Evolutionary conservation across 2,329 filamentous ascomycete species (phyloP).

Genomic region (Stachybotrys chartarum): DNA sequence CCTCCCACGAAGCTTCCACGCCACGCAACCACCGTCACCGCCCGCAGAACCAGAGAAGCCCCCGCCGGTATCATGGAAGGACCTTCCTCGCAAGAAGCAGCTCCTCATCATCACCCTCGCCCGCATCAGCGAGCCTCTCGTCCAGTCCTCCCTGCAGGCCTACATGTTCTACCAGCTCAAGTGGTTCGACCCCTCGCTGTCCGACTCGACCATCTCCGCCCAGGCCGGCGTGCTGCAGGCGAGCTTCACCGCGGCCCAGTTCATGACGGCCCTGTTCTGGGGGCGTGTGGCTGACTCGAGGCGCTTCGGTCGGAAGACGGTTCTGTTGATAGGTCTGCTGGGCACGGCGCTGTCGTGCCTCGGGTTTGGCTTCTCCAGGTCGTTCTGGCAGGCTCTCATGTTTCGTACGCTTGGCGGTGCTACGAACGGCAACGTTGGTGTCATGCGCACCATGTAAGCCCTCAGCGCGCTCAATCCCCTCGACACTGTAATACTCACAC

Average conservation of each 20-base stretch:
- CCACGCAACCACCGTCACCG: not conserved
- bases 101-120: constrained; percentile 71
- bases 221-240: constrained; percentile 75
- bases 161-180: constrained; percentile 89
- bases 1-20: constrained; percentile 1
- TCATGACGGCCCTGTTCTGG: constrained; percentile 77
- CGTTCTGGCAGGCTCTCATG: constrained; percentile 64
- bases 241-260: constrained; percentile 75
- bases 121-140: constrained; percentile 73
- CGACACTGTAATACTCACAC: not conserved
- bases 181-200: constrained; percentile 55
- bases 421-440: constrained; percentile 68
- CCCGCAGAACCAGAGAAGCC: constrained; percentile 4
- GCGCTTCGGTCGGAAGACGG: constrained; percentile 64
- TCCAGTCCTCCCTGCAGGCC: constrained; percentile 67
- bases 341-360: constrained; percentile 45
- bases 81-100: constrained; percentile 71
- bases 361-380: constrained; percentile 59
- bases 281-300: constrained; percentile 61
- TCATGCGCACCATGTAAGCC: constrained; percentile 62
- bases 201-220: constrained; percentile 60
- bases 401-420: constrained; percentile 63
- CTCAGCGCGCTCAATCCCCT: not conserved
- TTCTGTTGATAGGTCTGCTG: constrained; percentile 67
- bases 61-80: constrained; percentile 45